Evolutionary conservation across 352 stramenopile species (phyloP).

Genomic region (Pseudoperonospora humuli): DNA sequence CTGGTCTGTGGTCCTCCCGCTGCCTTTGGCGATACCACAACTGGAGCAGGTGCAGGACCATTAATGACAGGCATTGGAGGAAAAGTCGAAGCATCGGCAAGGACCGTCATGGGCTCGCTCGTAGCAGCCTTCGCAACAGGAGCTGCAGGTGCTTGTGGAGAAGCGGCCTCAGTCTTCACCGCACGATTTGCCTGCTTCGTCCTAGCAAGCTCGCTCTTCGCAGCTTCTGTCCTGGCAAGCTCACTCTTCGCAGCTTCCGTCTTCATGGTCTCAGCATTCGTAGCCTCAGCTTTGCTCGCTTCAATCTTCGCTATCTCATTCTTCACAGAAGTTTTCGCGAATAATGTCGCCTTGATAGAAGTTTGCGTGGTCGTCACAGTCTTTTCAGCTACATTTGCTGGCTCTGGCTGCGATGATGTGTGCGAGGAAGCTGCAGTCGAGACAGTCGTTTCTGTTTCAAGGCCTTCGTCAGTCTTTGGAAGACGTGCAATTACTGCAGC

Average conservation of each 20-base stretch:
- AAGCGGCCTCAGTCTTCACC: no score
- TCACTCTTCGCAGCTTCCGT: background rate
- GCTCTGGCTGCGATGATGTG: no score
- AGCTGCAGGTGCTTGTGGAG: background rate
- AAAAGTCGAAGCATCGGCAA: constrained; percentile 20
- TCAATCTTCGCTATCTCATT: no score
- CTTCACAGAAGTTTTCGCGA: no score
- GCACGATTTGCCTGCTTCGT: no score
- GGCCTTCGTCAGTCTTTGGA: no score
- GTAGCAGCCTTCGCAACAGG: background rate
- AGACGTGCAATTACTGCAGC: no score
- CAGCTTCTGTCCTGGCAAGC: background rate
- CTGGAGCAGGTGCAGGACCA: constrained; percentile 10
- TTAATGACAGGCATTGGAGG: constrained; percentile 13
- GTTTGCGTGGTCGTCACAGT: no score
- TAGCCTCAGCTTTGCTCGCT: background rate
- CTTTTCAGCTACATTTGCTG: no score
- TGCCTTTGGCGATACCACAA: constrained; percentile 12
- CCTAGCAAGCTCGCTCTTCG: background rate
- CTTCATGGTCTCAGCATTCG: background rate
- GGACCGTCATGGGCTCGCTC: constrained; percentile 11
- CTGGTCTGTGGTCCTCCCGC: constrained; percentile 5
- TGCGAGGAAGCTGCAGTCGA: no score
- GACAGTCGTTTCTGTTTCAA: no score
- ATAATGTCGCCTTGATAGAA: no score